Percentiles rank a stretch among this genome's conserved stretches.
These are phyloP conservation scores for Westerdykella aurantiaca DNA, from an alignment of 2,329 filamentous ascomycete species.

Conservation along the genomic window DNA sequence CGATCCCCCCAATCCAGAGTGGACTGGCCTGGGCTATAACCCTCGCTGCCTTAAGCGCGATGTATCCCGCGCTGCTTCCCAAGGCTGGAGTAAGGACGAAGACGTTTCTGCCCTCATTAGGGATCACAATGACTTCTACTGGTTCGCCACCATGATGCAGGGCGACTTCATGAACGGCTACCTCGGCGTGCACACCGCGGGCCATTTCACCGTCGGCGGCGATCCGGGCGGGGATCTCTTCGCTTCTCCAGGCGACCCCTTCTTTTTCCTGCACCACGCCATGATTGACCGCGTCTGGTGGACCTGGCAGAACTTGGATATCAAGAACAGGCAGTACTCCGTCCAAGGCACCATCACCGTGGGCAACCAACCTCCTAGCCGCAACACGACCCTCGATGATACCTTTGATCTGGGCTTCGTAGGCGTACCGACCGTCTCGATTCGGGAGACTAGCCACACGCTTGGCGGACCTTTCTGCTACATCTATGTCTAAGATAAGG, in stretches of 20 bases:
- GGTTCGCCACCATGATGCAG: slow-evolving; percentile 38
- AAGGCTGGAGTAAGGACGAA: slow-evolving; percentile 18
- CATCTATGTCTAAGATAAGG: slow-evolving; percentile 28
- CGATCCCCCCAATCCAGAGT: slow-evolving; percentile 24
- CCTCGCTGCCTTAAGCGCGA: slow-evolving; percentile 38
- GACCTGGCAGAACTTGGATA: slow-evolving; percentile 48
- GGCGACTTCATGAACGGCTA: slow-evolving; percentile 33
- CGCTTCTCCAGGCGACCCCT: slow-evolving; percentile 43
- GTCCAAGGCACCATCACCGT: slow-evolving; percentile 44
- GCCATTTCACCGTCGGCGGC: slow-evolving; percentile 45
- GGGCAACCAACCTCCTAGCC: slow-evolving; percentile 39
- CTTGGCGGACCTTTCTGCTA: slow-evolving; percentile 46
- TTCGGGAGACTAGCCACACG: slow-evolving; percentile 40
- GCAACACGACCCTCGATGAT: slow-evolving; percentile 44
- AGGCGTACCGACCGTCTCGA: slow-evolving; percentile 26
- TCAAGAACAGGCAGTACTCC: slow-evolving; percentile 32
- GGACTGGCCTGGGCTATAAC: slow-evolving; percentile 30
- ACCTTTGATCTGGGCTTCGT: slow-evolving; percentile 36
- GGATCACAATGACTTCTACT: slow-evolving; percentile 20
- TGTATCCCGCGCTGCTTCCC: slow-evolving; percentile 21
- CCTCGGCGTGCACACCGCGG: slow-evolving; percentile 42
- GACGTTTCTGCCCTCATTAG: slow-evolving; percentile 21
- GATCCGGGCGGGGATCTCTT: slow-evolving; percentile 45
- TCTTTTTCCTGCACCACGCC: slow-evolving; percentile 46
- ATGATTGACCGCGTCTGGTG: slow-evolving; percentile 47